A percentile compares a stretch with the other conserved stretches of the same genome.
Conservation (phyloP, 441 rosid genomes). For the Macaranga tanarius region DNA sequence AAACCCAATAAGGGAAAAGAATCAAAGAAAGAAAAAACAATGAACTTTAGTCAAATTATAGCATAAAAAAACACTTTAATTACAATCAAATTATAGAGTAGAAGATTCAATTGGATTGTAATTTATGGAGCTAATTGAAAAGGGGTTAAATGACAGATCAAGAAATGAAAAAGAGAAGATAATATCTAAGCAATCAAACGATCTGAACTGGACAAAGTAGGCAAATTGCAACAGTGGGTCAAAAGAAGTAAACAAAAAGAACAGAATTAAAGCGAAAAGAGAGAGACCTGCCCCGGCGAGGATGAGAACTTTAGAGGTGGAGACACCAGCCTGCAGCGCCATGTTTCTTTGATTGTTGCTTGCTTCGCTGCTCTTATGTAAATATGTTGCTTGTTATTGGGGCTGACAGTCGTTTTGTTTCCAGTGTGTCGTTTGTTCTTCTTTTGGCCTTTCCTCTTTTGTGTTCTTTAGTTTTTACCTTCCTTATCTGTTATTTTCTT, state of each 20-base stretch:
- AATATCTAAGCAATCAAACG: neutral
- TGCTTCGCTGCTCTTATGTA: no score
- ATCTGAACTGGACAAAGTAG: neutral
- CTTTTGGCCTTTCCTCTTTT: no score
- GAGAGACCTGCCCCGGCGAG: conserved; percentile 78
- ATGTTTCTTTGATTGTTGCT: conserved; percentile 27
- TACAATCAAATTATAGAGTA: neutral
- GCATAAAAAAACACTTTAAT: neutral
- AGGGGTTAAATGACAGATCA: neutral
- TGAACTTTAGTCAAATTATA: neutral
- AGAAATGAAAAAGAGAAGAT: neutral
- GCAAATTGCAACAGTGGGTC: neutral
- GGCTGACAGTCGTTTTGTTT: neutral
- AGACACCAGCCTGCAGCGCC: conserved; percentile 88
- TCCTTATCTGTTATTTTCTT: no score
- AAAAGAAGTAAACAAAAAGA: neutral
- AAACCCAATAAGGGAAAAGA: neutral
- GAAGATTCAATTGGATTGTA: neutral
- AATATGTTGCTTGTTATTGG: no score
- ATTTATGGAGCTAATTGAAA: neutral
- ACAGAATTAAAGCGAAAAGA: conserved; percentile 18
- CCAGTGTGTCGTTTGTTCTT: no score
- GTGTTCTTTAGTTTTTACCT: no score
- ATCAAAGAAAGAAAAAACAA: neutral
- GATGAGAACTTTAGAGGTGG: conserved; percentile 74